Base-by-base conservation (phyloP, 495 filamentous ascomycete genomes). In the Daldinia decipiens region DNA sequence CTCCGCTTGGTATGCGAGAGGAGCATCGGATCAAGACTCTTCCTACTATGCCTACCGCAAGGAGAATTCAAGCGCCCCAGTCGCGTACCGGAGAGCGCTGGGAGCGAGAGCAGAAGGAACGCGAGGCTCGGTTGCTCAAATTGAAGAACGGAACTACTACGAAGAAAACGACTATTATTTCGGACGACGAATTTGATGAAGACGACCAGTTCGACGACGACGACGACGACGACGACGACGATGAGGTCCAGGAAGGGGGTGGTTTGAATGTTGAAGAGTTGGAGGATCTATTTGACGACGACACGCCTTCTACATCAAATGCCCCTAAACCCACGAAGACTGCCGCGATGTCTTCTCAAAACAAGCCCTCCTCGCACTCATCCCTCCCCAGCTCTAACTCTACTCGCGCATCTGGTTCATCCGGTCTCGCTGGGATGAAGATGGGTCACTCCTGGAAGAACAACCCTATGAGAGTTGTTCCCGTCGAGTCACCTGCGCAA, bases 1-100 rank as follows among this genome's bases (percentile, higher is more conserved):
- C 81, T 0, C 83, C 83, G 12, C 36, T 64, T 2, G 69, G 70
- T 24, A 80, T 84, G 81, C 19, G 79, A 0, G 68, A 78, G 39
- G 79, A 80, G 13, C 63, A 74, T 17, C 69, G 79, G 3, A 76
- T 77, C 11, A 72, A 74, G 5, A 63, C 73, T 5, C 78, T 77
- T 29, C 75, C 71, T 39, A 51, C 67, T 52, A 21, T 61, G 38
- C 75, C 71, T 43, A 40, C 67, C 43, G 8, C 58, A 26, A 56
- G 36, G 0, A 60, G 47, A 39, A 65, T 68, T 29, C 70, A 65
- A 5, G 57, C 68, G 17, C 74, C 71, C 8, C 40, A 59, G 32
- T 13, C 71, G 73, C 5, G 26, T 43, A 31, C 52, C 26, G 55
- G 17, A 5, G 17, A 15, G 13, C 47, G 21, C 5, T 51, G 21